phyloP scores from a whole-genome alignment of 2,329 filamentous ascomycete species.

The Curvularia verruculosa region DNA sequence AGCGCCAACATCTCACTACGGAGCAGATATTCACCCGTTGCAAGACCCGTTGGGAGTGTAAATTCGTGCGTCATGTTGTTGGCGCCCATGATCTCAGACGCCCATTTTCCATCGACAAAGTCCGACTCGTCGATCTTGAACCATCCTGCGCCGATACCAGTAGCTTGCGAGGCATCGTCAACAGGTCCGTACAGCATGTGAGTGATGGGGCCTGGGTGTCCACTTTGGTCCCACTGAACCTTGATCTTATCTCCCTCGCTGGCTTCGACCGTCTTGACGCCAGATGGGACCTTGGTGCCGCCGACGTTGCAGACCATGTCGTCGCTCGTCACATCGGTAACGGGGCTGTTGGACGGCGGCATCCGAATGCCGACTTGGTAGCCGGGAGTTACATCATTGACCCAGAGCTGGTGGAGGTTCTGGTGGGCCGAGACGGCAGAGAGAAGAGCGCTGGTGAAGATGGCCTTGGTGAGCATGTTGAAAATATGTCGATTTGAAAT shows the following conservation, averaged over 20 bases:
- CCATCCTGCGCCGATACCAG: conserved; percentile 43
- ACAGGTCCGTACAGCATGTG: conserved; percentile 52
- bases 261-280: conserved; percentile 37
- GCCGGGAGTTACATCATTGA: conserved; percentile 39
- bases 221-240: conserved; percentile 42
- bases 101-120: conserved; percentile 39
- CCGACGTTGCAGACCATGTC: conserved; percentile 46
- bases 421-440: conserved; percentile 41
- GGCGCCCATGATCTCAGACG: conserved; percentile 46
- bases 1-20: conserved; percentile 56
- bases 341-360: conserved; percentile 43
- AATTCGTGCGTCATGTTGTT: conserved; percentile 46
- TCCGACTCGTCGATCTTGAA: conserved; percentile 48
- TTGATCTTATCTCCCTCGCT: conserved; percentile 42
- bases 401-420: conserved; percentile 41
- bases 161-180: conserved; percentile 58
- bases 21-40: conserved; percentile 50
- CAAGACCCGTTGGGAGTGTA: conserved; percentile 50
- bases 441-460: conserved; percentile 35
- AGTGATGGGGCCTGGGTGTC: conserved; percentile 45
- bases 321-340: conserved; percentile 39
- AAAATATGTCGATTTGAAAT: conserved; percentile 14
- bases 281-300: conserved; percentile 36
- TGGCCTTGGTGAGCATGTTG: conserved; percentile 42
- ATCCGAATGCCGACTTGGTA: conserved; percentile 45